These are phyloP conservation scores for Seminavis robusta DNA, from an alignment of 108 stramenopile species.

Conservation along the genomic window DNA sequence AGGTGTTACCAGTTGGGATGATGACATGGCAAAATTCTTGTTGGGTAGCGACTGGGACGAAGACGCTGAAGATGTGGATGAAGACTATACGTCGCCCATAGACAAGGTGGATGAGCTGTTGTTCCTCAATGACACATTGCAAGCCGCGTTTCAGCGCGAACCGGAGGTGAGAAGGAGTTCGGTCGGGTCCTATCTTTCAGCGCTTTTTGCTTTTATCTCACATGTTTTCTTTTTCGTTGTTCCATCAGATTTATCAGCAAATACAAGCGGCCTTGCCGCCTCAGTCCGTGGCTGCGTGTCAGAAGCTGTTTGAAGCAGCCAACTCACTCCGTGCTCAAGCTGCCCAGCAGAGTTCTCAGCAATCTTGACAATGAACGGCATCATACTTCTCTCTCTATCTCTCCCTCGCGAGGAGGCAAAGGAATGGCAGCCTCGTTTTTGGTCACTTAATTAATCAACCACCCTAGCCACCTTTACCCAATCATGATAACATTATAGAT, in stretches of 20 bases:
- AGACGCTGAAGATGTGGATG: slow-evolving; percentile 79
- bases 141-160: slow-evolving; percentile 66
- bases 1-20: slow-evolving; percentile 63
- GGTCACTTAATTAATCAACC: no score
- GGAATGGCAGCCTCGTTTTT: no score
- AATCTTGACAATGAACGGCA: slow-evolving; percentile 14
- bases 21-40: slow-evolving; percentile 79
- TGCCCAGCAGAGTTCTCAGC: slow-evolving; percentile 25
- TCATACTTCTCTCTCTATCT: no score
- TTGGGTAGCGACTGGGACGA: slow-evolving; percentile 83
- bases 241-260: slow-evolving; percentile 82
- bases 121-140: slow-evolving; percentile 73
- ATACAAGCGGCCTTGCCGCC: slow-evolving; percentile 69
- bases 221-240: slow-evolving; percentile 9
- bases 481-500: no score
- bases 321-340: slow-evolving; percentile 47
- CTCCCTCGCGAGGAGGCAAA: no score
- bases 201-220: neutral
- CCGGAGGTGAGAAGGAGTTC: slow-evolving; percentile 56
- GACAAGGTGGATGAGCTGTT: slow-evolving; percentile 74
- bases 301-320: slow-evolving; percentile 68
- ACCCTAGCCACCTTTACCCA: no score
- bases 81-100: slow-evolving; percentile 80
- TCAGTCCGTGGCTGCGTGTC: slow-evolving; percentile 56
- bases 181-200: neutral